Base-by-base conservation (phyloP, 768 basidiomycete genomes). In the Naganishia randhawae region DNA sequence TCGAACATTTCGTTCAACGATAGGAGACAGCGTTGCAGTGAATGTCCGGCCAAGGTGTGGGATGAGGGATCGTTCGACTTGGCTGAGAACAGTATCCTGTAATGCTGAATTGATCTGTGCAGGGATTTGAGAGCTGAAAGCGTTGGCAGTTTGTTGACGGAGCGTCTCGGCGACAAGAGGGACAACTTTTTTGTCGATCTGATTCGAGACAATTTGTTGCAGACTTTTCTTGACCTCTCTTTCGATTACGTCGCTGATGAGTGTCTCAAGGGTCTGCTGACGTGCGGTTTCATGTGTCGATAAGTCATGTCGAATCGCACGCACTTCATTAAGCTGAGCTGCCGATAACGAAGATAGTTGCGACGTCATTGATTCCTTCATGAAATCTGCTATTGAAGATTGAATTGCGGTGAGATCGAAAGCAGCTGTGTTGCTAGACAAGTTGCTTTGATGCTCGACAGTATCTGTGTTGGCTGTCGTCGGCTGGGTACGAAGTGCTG, bases 11-110 rank as follows among this genome's bases (percentile, higher is more conserved):
- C 55, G 29, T 25, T 67, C 66, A 25, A 67, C 66, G 19, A 51
- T 55, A 19, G 66, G 66, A 11, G 66, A 67, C 48, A 67, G 25
- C 33, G 55, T 61, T 13, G 66, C 29, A 10, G 66, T 67, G 25
- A 67, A 67, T 8, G 66, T 67, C 25, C 66, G 22, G n/a, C 66
- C 66, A 25, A 67, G 41, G 48, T 67, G 66, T 14, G 66, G 66
- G 13, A 67, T 55, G 14, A 67, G 37, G 16, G 66, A 41, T n/a
- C 55, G 53, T 32, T 67, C 66, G 27, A 67, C 66, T n/a, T 67
- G 66, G 32, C 66, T 61, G 39, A 67, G 41, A 19, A 67, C 66
- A 35, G 53, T 67, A 32, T 67, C 53, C n/a, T 55, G 53, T 29
- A 61, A 29, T 42, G 57, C 57, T 25, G 57, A 39, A 61, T 61